Evolutionary conservation across 306 rosid genomes (phyloP).

Genomic region (Vicia faba): DNA sequence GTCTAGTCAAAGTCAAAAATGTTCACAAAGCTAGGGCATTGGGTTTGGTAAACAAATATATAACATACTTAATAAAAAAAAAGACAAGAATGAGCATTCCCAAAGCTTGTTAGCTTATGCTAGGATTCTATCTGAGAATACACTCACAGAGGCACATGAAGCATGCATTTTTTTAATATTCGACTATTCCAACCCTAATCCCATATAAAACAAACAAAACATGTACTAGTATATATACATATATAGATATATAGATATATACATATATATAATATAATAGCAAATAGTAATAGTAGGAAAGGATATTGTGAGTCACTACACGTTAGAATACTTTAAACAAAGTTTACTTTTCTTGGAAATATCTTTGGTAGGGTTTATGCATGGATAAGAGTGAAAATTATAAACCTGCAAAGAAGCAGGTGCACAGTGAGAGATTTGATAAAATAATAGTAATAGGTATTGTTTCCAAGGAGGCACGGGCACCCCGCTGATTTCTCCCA

Average conservation of each 20-base stretch:
- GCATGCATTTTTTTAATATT: conserved; percentile 48
- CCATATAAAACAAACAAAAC: conserved; percentile 24
- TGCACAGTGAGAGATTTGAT: conserved; percentile 31
- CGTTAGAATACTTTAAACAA: conserved; percentile 50
- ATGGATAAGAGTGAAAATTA: conserved; percentile 43
- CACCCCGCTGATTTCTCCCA: conserved; percentile 95
- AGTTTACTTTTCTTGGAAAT: conserved; percentile 74
- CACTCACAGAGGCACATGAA: conserved; percentile 58
- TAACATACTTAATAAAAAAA: conserved; percentile 38
- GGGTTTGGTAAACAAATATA: conserved; percentile 48
- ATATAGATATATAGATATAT: too few relatives aligned
- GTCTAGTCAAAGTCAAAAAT: conserved; percentile 48
- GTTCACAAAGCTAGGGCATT: conserved; percentile 51
- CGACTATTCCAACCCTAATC: conserved; percentile 37
- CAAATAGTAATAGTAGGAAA: background rate
- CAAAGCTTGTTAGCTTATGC: conserved; percentile 55
- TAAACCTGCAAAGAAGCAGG: conserved; percentile 40
- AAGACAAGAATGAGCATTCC: conserved; percentile 72
- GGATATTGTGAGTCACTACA: conserved; percentile 36
- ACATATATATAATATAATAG: background rate
- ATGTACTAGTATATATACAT: background rate
- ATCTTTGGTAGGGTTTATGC: conserved; percentile 42
- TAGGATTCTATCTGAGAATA: conserved; percentile 57
- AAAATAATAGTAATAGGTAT: conserved; percentile 21
- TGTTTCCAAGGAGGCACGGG: conserved; percentile 91